These are phyloP conservation scores for Solanum sejunctum DNA, from an alignment of 257 asterid species.

Conservation along the genomic window DNA sequence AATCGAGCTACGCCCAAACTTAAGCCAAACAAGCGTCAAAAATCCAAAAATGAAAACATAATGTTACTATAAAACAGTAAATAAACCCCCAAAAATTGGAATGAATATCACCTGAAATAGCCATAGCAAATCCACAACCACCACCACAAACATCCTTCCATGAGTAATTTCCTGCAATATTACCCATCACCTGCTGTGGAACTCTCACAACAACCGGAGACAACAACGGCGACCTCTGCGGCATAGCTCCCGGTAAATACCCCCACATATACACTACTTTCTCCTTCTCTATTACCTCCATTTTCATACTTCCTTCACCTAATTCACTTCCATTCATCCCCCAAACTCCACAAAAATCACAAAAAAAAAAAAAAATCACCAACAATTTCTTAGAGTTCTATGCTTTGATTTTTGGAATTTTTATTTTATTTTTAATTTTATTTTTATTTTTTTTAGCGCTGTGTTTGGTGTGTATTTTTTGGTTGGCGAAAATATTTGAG, in stretches of 20 bases:
- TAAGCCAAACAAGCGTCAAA: no score
- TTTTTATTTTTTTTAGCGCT: neutral
- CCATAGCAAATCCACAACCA: constrained; percentile 97
- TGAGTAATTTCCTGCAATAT: constrained; percentile 22
- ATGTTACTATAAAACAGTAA: no score
- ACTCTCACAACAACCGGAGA: constrained; percentile 59
- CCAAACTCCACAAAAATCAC: neutral
- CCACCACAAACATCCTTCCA: constrained; percentile 95
- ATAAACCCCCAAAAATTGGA: neutral
- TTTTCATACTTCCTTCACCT: constrained; percentile 41
- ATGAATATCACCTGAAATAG: constrained; percentile 54
- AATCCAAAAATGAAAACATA: no score
- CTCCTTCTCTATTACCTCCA: constrained; percentile 25
- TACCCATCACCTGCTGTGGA: constrained; percentile 14
- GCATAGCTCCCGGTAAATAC: constrained; percentile 89
- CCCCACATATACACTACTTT: constrained; percentile 80
- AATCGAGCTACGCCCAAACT: neutral
- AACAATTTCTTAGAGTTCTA: neutral
- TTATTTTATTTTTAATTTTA: neutral
- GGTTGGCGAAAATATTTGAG: neutral
- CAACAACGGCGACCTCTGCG: constrained; percentile 77
- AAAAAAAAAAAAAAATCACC: neutral
- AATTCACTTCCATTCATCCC: constrained; percentile 49
- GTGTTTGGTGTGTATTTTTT: neutral
- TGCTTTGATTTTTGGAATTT: neutral